Base-by-base conservation (phyloP, 2,329 filamentous ascomycete genomes). In the Pseudocercospora musae region DNA sequence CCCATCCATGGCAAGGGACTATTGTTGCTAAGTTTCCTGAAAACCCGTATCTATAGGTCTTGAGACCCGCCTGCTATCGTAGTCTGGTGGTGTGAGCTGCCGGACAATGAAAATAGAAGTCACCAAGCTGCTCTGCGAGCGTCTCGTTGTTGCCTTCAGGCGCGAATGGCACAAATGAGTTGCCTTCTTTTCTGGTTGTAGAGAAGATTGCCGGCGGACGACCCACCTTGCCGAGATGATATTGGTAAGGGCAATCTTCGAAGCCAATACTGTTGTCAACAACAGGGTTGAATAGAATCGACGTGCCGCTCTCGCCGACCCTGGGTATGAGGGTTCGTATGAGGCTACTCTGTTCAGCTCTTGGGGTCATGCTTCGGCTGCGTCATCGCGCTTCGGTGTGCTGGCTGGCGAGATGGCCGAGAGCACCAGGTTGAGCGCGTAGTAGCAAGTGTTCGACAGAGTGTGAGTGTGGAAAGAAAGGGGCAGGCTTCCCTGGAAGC, bases 161-260 rank as follows among this genome's bases (percentile, higher is more conserved):
- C 13, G 9, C 25, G 27, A 33, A 60, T 4, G 52, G 31, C n/a
- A 33, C 54, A 40, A 60, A 37, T 15, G 49, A 56, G 23, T 29
- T 53, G 31, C 58, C 58, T 29, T 60, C 58, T 21, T 31, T 57
- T 23, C 23, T 33, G 29, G 50, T 49, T 0, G 58, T 55, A 3
- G 58, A 60, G 25, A 60, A 50, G 53, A 59, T 49, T 25, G 62
- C 64, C 31, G 64, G 62, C 13, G 69, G 58, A 20, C 71, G 76
- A 20, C 74, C 74, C 63, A 81, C 81, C 18, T 57, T 57, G 6
- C 64, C 70, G 1, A 60, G 46, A 15, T 64, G 49, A 10, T 66
- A 62, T 6, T 64, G 62, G 4, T 52, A 48, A 5, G 64, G 53
- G 48, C 71, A 72, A 29, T 71, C 68, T 0, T 54, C 44, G 55